Conservation (phyloP, 352 stramenopile genomes). For the Pseudoperonospora humuli region DNA sequence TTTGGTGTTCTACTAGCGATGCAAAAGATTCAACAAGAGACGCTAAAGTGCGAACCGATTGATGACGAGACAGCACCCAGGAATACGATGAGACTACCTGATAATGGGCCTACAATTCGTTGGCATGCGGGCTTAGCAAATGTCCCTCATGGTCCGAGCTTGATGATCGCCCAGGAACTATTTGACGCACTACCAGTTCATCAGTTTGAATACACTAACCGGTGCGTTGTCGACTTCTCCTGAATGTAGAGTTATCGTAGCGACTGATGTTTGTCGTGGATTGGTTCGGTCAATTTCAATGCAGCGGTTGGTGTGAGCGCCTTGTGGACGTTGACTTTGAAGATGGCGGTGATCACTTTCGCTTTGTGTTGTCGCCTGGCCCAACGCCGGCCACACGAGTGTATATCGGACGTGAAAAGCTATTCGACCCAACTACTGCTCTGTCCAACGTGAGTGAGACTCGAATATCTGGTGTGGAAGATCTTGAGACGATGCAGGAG, state of each 20-base stretch:
- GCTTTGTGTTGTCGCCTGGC: slow-evolving; percentile 90
- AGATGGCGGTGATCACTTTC: slow-evolving; percentile 81
- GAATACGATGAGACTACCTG: slow-evolving; percentile 44
- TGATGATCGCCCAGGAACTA: slow-evolving; percentile 92
- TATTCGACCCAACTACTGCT: slow-evolving; percentile 51
- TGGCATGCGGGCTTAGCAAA: slow-evolving; percentile 87
- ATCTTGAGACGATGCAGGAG: slow-evolving; percentile 22
- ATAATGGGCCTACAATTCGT: slow-evolving; percentile 41
- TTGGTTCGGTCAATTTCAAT: background rate
- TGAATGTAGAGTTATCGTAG: background rate
- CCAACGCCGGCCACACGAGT: slow-evolving; percentile 87
- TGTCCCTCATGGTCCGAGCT: slow-evolving; percentile 68
- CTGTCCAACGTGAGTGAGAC: slow-evolving; percentile 22
- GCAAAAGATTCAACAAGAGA: slow-evolving; percentile 86
- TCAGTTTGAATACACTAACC: slow-evolving; percentile 91
- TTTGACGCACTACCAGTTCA: slow-evolving; percentile 93
- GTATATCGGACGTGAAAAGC: slow-evolving; percentile 76
- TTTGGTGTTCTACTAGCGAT: slow-evolving; percentile 38
- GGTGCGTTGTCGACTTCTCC: no score
- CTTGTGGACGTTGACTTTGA: slow-evolving; percentile 88
- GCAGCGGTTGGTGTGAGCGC: slow-evolving; percentile 89
- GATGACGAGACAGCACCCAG: slow-evolving; percentile 18
- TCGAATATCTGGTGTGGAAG: slow-evolving; percentile 18
- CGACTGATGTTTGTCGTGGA: slow-evolving; percentile 2
- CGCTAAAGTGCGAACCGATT: slow-evolving; percentile 45